Conservation (phyloP, 2,329 filamentous ascomycete genomes). For the Colletotrichum sp. region DNA sequence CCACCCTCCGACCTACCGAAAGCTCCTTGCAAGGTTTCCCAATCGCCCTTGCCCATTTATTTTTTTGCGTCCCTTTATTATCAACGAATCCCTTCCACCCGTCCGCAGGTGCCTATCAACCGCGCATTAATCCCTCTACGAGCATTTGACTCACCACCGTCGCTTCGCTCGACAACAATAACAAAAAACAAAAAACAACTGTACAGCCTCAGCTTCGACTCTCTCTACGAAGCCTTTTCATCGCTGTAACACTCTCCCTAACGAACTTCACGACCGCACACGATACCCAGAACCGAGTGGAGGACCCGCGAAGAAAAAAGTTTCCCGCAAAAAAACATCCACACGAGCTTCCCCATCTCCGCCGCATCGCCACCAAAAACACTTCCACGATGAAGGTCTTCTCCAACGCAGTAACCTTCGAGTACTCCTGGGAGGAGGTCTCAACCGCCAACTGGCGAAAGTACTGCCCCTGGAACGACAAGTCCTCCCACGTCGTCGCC, state of each 20-base stretch:
- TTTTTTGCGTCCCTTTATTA: conserved; percentile 15
- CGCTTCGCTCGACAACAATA: not conserved
- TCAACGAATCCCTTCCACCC: not conserved
- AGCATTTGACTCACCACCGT: conserved; percentile 2
- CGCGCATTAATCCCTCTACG: not conserved
- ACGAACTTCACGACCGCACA: not conserved
- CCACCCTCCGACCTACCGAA: conserved; percentile 12
- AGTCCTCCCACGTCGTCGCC: conserved; percentile 94
- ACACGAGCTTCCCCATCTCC: not conserved
- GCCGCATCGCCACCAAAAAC: not conserved
- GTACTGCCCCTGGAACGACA: conserved; percentile 98
- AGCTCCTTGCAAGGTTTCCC: conserved; percentile 9
- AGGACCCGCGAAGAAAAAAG: not conserved
- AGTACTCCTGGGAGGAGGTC: conserved; percentile 99
- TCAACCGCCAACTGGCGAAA: conserved; percentile 98
- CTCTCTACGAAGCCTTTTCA: not conserved
- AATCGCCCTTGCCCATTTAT: not conserved
- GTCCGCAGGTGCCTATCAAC: not conserved
- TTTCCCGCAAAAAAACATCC: not conserved
- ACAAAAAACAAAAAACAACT: not conserved
- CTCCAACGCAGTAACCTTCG: conserved; percentile 84
- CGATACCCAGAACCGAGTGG: not conserved
- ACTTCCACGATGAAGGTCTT: conserved; percentile 85
- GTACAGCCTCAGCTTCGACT: not conserved
- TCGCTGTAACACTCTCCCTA: not conserved